A percentile compares a stretch with the other conserved stretches of the same genome.
Evolutionary conservation across 257 asterid genomes (phyloP).

Genomic region (Lithospermum erythrorhizon): DNA sequence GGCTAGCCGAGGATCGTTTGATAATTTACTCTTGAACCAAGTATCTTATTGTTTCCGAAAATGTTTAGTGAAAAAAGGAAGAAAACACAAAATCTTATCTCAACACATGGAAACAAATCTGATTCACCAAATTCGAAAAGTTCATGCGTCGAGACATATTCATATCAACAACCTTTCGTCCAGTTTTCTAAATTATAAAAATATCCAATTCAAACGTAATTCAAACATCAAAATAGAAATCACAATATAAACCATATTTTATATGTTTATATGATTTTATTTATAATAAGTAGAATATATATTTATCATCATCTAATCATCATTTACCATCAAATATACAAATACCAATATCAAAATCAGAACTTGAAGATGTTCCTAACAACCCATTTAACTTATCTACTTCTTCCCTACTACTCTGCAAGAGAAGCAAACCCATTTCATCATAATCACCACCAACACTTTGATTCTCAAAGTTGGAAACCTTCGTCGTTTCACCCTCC

Average conservation of each 20-base stretch:
- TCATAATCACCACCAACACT: slow-evolving; percentile 9
- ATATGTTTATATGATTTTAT: not conserved
- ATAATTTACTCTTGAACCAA: too few species aligned
- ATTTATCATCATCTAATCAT: slow-evolving; percentile 25
- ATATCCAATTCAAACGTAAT: too few species aligned
- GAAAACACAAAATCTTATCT: too few species aligned
- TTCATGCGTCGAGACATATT: too few species aligned
- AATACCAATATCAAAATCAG: slow-evolving; percentile 47
- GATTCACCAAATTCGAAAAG: too few species aligned
- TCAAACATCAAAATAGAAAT: too few species aligned
- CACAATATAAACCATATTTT: not conserved
- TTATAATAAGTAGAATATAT: not conserved
- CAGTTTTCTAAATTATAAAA: too few species aligned
- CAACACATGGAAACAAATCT: too few species aligned
- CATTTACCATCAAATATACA: slow-evolving; percentile 27
- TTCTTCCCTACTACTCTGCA: slow-evolving; percentile 37
- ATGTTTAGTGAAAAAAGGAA: too few species aligned
- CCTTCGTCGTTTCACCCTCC: slow-evolving; percentile 1
- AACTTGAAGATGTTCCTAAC: slow-evolving; percentile 20
- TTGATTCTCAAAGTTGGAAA: slow-evolving; percentile 14
- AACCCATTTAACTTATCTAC: slow-evolving; percentile 29
- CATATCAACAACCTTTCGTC: too few species aligned
- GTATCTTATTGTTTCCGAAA: too few species aligned
- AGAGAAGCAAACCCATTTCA: slow-evolving; percentile 33
- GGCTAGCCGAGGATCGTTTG: too few species aligned